phyloP scores from a whole-genome alignment of 306 rosid species.

The Corylus americana region DNA sequence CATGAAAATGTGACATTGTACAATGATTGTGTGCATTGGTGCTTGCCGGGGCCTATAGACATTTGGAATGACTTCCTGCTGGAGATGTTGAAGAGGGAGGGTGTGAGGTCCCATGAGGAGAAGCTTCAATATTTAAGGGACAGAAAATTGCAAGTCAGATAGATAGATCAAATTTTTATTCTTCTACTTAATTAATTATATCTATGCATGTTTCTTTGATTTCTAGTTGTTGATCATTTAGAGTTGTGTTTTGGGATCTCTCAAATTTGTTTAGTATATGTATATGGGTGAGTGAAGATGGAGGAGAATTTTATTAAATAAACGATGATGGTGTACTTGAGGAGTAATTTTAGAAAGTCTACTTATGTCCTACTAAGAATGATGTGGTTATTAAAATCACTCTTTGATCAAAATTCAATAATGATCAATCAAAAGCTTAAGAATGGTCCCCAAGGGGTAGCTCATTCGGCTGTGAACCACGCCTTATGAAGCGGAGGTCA shows the following conservation, averaged over 20 bases:
- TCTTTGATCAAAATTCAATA: too few species aligned
- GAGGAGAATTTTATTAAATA: not conserved
- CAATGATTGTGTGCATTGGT: constrained; percentile 95
- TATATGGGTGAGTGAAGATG: not conserved
- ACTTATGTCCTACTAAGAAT: too few species aligned
- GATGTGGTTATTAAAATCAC: too few species aligned
- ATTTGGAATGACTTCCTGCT: constrained; percentile 76
- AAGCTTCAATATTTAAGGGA: constrained; percentile 34
- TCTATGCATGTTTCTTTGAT: not conserved
- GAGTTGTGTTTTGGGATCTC: not conserved
- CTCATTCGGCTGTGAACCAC: too few species aligned
- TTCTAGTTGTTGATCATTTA: not conserved
- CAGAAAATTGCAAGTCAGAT: constrained; percentile 27
- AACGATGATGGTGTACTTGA: too few species aligned
- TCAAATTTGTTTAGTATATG: not conserved
- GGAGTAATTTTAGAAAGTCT: too few species aligned
- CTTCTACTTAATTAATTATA: not conserved
- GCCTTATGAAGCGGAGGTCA: too few species aligned
- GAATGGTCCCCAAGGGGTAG: too few species aligned
- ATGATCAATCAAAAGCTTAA: too few species aligned
- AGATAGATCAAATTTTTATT: not conserved
- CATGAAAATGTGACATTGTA: constrained; percentile 63
- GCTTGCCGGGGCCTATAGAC: constrained; percentile 87
- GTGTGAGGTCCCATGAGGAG: constrained; percentile 63
- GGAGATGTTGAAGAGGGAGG: constrained; percentile 79